Evolutionary conservation across 164 flowering plant species (phyloP), one percentile per base, ranked within the genome.

Genomic region (Hamamelis virginiana): DNA sequence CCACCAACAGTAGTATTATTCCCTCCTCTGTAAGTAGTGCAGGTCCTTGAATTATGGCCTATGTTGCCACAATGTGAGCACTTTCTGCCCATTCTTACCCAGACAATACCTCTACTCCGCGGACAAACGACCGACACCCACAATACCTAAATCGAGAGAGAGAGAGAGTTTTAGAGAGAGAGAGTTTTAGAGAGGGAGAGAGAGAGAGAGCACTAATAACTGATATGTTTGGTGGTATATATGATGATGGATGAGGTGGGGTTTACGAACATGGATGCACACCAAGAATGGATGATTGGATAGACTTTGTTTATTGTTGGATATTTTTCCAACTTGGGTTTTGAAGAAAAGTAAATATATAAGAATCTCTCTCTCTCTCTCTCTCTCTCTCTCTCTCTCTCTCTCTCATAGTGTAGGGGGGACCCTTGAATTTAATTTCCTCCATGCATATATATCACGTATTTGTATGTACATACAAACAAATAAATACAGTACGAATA

Each of bases 1-100:
- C 83, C 84, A 19, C 79, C 76, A 68, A 27, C 66, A 73, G 9
- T 55, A 51, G 63, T 38, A 9, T 19, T 21, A 43, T 11, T 44
- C n/a, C n/a, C n/a, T 25, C 78, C 80, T 59, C 77, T 77, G 74
- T 60, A 66, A 68, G 16, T 66, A 27, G 75, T 74, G 72, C 97
- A 89, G 28, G 96, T 91, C 74, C 93, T 86, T 73, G 91, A 87
- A 81, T 91, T 91, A 53, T 91, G 96, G 52, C 96, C 96, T 56
- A 78, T 78, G 82, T 86, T 87, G 65, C 96, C 86, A 81, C 89
- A 85, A 67, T 78, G 53, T 46, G 66, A 63, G 66, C 66, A 63
- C 66, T 63, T 63, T 63, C 96, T 90, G 50, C 84, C 92, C 95
- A 90, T 90, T 68, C 68, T 79, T 66, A 57, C 44, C 74, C 71